Base-by-base conservation (phyloP, 768 basidiomycete species). In the Boletus sp. region DNA sequence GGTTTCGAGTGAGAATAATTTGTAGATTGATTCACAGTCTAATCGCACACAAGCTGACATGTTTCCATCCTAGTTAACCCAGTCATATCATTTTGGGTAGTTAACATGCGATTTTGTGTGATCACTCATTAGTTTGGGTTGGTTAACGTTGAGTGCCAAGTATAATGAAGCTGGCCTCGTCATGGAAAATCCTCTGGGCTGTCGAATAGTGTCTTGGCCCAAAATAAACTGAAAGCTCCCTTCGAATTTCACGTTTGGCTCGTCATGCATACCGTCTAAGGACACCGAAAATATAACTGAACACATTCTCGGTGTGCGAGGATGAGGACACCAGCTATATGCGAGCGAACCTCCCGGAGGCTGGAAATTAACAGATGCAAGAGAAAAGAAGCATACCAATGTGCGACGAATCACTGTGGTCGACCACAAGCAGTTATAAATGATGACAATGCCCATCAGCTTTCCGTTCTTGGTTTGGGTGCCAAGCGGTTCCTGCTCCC, bases 391-490 rank as follows among this genome's bases (percentile, higher is more conserved):
- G 6, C 14, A 37, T 17, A 41, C 28, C 29, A 18, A 50, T 2
- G 12, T 48, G 39, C 11, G 12, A 42, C 5, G 28, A 37, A 28
- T 35, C 45, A 57, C 9, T 9, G 6, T 20, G 30, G 33, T 20
- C 37, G 11, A 15, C 37, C 36, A 48, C 10, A 33, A 35, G 28
- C 7, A 20, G 49, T 51, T 14, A 51, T 11, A 35, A 33, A 32
- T 15, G 7, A 37, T 15, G 24, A 17, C 29, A 24, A 24, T 57
- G 55, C 68, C 71, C 73, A 71, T 83, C 81, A 83, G 82, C 77
- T 83, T 80, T 83, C 81, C 81, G 81, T 83, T 83, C 82, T 83
- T 77, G 77, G 73, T 77, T 60, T 65, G 64, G 64, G 57, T 59
- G 57, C 55, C 60, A 65, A 62, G 66, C 75, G 76, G 80, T 79